Percentiles rank a stretch among this genome's conserved stretches.
phyloP scores from a whole-genome alignment of 805 yeast species.

The Candida nonsorbophila region DNA sequence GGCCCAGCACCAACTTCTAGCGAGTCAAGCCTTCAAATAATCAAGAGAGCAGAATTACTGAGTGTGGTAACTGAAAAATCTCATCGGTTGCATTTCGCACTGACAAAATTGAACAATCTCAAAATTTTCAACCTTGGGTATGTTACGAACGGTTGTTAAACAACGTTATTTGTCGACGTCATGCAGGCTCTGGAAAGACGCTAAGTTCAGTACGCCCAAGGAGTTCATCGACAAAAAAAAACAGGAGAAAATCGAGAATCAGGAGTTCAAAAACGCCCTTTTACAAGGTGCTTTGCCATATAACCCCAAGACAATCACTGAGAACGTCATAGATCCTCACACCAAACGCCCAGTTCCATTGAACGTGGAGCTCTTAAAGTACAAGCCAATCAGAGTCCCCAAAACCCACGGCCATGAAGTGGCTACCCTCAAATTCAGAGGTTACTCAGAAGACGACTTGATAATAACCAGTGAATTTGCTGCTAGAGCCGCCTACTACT shows the following conservation, averaged over 20 bases:
- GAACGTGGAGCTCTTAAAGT: slow-evolving; percentile 74
- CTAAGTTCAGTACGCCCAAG: slow-evolving; percentile 27
- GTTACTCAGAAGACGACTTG: slow-evolving; percentile 64
- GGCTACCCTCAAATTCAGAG: slow-evolving; percentile 70
- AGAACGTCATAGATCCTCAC: slow-evolving; percentile 13
- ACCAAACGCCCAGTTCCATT: slow-evolving; percentile 66
- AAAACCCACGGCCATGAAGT: slow-evolving; percentile 68
- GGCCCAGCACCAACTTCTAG: too few relatives aligned
- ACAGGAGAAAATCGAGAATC: slow-evolving; percentile 18
- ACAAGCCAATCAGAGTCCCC: slow-evolving; percentile 70
- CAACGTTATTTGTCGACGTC: too few relatives aligned
- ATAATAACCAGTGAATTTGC: slow-evolving; percentile 82
- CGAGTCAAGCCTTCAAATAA: slow-evolving; percentile 20
- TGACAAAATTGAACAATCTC: too few relatives aligned
- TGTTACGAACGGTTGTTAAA: too few relatives aligned
- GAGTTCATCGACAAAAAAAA: slow-evolving; percentile 25
- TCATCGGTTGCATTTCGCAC: too few relatives aligned
- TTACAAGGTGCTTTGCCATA: slow-evolving; percentile 21
- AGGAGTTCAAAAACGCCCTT: slow-evolving; percentile 20
- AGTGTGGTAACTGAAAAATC: too few relatives aligned
- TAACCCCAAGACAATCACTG: slow-evolving; percentile 24
- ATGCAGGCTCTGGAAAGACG: too few relatives aligned
- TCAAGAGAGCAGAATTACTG: too few relatives aligned
- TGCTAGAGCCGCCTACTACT: slow-evolving; percentile 81
- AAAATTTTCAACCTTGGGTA: too few relatives aligned